These are phyloP conservation scores for Eimeria sp. DNA, from an alignment of 169 alveolate genomes.

Conservation along the genomic window DNA sequence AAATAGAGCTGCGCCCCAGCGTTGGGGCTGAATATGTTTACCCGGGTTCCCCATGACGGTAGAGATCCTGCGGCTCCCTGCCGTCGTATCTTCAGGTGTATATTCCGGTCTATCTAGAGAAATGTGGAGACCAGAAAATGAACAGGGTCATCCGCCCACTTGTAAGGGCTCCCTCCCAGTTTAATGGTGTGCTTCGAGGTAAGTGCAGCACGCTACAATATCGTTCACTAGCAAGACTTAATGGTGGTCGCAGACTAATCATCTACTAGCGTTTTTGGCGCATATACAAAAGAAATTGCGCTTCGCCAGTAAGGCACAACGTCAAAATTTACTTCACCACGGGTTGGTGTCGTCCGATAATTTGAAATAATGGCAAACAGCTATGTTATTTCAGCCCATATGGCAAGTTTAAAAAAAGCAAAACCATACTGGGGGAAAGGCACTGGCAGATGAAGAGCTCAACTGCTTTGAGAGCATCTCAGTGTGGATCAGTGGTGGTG, in stretches of 20 bases:
- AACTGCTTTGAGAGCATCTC: not conserved
- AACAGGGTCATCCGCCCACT: not conserved
- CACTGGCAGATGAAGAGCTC: not conserved
- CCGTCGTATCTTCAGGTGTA: not conserved
- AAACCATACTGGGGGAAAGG: not conserved
- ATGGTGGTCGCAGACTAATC: not conserved
- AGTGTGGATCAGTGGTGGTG: conserved; percentile 17
- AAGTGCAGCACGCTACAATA: not conserved
- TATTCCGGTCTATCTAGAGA: not conserved
- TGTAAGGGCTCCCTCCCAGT: not conserved
- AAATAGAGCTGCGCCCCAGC: too few relatives aligned
- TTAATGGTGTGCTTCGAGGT: not conserved
- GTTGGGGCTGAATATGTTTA: not conserved
- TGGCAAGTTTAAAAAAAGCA: not conserved
- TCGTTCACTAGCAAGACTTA: not conserved
- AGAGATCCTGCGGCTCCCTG: not conserved
- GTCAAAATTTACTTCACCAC: not conserved
- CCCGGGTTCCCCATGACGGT: not conserved
- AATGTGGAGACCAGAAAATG: not conserved
- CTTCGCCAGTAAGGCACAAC: not conserved
- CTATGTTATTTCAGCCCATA: not conserved
- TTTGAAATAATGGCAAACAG: not conserved
- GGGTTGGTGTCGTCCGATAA: not conserved
- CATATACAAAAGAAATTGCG: not conserved
- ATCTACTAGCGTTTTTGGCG: not conserved